These are phyloP conservation scores for Camelina laxa DNA, from an alignment of 345 rosid genomes.

Conservation along the genomic window DNA sequence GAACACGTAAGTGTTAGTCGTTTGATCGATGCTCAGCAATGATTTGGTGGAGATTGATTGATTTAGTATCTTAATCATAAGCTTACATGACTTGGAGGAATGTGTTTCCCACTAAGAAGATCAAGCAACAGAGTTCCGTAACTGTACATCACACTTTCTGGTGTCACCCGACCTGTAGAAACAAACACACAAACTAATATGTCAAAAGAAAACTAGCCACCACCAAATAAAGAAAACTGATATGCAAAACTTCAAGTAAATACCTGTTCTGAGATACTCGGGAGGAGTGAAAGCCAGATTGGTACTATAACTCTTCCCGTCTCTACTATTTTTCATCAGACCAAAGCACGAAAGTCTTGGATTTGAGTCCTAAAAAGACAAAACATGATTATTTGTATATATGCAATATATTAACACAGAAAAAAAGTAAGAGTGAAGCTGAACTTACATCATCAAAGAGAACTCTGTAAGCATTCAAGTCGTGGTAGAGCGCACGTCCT, in stretches of 20 bases:
- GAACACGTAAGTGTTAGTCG: neutral
- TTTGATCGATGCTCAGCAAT: neutral
- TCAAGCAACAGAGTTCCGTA: constrained; percentile 95
- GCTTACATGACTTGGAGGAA: constrained; percentile 95
- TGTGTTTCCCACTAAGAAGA: constrained; percentile 97
- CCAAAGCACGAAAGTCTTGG: constrained; percentile 94
- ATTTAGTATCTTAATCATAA: constrained; percentile 5
- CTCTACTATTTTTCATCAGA: constrained; percentile 94
- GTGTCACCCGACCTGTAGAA: constrained; percentile 77
- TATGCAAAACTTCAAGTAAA: neutral
- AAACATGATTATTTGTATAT: neutral
- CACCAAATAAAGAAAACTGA: neutral
- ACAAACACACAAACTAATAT: constrained; percentile 8
- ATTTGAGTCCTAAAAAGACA: constrained; percentile 69
- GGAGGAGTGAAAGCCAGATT: constrained; percentile 97
- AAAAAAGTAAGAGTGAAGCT: neutral
- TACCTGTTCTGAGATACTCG: constrained; percentile 93
- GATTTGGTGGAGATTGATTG: neutral
- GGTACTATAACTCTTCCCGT: constrained; percentile 95
- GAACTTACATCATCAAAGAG: constrained; percentile 79
- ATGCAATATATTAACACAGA: constrained; percentile 3
- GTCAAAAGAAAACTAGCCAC: neutral
- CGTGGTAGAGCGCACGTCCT: constrained; percentile 95
- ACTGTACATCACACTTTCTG: constrained; percentile 97
- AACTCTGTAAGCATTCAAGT: constrained; percentile 90